phyloP scores from a whole-genome alignment of 1,284 basidiomycete genomes.

The Papiliotrema laurentii region DNA sequence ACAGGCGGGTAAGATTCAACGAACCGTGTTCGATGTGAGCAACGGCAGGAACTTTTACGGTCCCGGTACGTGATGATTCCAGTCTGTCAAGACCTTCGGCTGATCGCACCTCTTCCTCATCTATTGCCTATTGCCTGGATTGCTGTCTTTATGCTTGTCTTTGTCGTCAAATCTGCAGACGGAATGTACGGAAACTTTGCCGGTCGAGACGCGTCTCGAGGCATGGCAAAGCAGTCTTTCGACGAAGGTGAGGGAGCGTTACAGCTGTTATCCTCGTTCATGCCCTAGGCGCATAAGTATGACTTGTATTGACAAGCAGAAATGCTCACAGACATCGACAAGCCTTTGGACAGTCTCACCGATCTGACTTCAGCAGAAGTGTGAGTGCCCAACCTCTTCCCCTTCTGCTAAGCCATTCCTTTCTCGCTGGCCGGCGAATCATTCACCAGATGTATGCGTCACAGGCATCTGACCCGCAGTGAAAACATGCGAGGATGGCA shows the following conservation, averaged over 20 bases:
- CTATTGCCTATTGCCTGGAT: neutral
- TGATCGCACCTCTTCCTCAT: neutral
- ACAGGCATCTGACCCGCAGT: conserved; percentile 47
- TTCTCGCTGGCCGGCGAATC: neutral
- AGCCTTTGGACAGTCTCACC: conserved; percentile 75
- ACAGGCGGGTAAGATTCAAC: conserved; percentile 55
- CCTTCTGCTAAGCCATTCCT: neutral
- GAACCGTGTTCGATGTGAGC: conserved; percentile 87
- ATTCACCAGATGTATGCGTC: no score
- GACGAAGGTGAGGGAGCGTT: conserved; percentile 62
- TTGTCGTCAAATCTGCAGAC: conserved; percentile 51
- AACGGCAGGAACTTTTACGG: conserved; percentile 86
- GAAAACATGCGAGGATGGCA: conserved; percentile 92
- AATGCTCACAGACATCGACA: conserved; percentile 80
- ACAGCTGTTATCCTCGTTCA: neutral
- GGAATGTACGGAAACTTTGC: conserved; percentile 98
- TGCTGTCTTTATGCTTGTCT: neutral
- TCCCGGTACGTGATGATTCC: conserved; percentile 59
- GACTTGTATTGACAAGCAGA: conserved; percentile 55
- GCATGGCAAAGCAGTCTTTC: conserved; percentile 97
- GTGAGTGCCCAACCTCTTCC: conserved; percentile 54
- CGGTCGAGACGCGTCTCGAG: conserved; percentile 84
- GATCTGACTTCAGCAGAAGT: conserved; percentile 76
- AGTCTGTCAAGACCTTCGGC: neutral
- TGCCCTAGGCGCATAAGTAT: neutral